Evolutionary conservation across 106 monocot species (phyloP).

Genomic region (Gastrodia elata): DNA sequence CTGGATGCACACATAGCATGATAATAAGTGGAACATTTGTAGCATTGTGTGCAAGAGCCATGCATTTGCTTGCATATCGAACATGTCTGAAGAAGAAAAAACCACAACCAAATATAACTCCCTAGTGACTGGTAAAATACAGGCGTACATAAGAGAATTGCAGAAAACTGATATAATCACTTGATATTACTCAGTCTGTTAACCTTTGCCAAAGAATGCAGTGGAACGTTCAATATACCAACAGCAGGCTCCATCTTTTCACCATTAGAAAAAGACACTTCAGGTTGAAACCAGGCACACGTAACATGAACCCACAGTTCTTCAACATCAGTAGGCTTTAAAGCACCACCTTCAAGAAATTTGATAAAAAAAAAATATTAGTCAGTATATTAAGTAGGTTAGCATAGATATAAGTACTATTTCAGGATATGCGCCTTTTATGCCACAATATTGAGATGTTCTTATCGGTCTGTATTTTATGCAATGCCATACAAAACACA

Average conservation of each 20-base stretch:
- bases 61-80: slow-evolving; percentile 90
- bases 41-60: slow-evolving; percentile 90
- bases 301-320: slow-evolving; percentile 89
- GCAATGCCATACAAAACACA: too few species aligned
- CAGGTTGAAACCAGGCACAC: slow-evolving; percentile 96
- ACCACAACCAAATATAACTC: slow-evolving; percentile 8
- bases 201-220: slow-evolving; percentile 78
- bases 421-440: too few species aligned
- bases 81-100: slow-evolving; percentile 40
- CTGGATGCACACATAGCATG: slow-evolving; percentile 97
- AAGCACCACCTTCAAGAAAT: slow-evolving; percentile 59
- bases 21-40: slow-evolving; percentile 72
- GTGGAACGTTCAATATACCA: slow-evolving; percentile 67
- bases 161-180: background rate
- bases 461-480: too few species aligned
- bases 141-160: background rate
- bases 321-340: slow-evolving; percentile 79
- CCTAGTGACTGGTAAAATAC: background rate
- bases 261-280: slow-evolving; percentile 73
- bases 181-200: slow-evolving; percentile 5
- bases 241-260: slow-evolving; percentile 92
- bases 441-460: too few species aligned
- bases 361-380: background rate
- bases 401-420: too few species aligned
- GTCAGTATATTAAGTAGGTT: too few species aligned